Base-by-base conservation (phyloP, 1,284 basidiomycete species). In the Vanrija humicola region DNA sequence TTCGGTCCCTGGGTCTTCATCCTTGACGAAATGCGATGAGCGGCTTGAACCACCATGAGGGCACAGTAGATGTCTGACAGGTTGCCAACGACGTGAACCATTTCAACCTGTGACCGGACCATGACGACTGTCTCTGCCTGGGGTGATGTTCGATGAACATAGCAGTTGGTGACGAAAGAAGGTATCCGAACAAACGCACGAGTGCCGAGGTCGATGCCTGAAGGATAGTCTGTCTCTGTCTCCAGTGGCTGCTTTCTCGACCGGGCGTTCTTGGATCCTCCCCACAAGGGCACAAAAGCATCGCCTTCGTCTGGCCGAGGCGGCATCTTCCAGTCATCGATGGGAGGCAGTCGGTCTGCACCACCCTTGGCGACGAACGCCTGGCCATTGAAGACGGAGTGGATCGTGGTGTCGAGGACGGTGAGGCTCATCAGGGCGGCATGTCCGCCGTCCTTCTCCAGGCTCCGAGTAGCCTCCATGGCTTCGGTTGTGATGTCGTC, bases 401-500 rank as follows among this genome's bases (percentile, higher is more conserved):
- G 69, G 19, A 75, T 40, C 16, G 56, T 50, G 1, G 65, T 63
- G 8, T 72, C 67, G 23, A 64, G 61, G 5, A 67, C 50, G 6
- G 58, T 54, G n/a, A 76, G 21, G 0, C 67, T 60, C 34, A 72
- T 52, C 8, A 77, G 62, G 1, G 73, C 75, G 2, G 74, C 73
- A 69, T 74, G 55, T 7, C 70, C 67, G 16, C 61, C 57, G 44
- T 70, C 57, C 16, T 70, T 55, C 25, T 69, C 63, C 26, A 76
- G 76, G 42, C 75, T 62, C 52, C 77, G 81, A 19, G 83, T 79
- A 18, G 82, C 75, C 4, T 81, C 76, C 23, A 83, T 72, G 3
- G 83, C 82, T 50, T 85, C 84, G 18, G 82, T 69, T 3, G 85
- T 71, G n/a, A 82, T 79, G 64, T 90, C 87, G 19, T 83, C 79